Base-by-base conservation (phyloP, 1,139 yeast genomes). In the Magnusiomyces starmeri region DNA sequence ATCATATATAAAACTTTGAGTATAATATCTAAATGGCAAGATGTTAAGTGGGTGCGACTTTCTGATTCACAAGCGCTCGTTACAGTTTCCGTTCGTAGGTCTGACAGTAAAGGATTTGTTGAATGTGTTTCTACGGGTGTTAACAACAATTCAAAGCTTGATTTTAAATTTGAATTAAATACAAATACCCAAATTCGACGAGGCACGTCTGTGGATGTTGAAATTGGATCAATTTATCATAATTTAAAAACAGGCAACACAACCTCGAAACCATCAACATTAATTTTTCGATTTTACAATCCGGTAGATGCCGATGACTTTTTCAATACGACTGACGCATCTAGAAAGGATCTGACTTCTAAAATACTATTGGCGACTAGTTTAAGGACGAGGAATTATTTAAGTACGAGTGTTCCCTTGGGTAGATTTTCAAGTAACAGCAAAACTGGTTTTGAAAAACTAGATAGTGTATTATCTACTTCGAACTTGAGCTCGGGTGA, bases 141-240 rank as follows among this genome's bases (percentile, higher is more conserved):
- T 20, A 32, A 25, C 18, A n/a, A 16, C 9, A 34, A 34, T 34
- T 16, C 18, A n/a, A 41, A 16, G 16, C 18, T n/a, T 29, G 22
- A 51, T 22, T 37, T 57, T 18, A 40, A 53, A n/a, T 44, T 58
- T 9, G 29, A 51, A 3, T 26, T 58, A 7, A 54, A 35, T 14
- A 21, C 35, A 21, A 42, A 34, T 7, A 34, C 58, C 4, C 50
- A 27, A 18, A 41, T 59, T 20, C 46, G 59, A 20, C 56, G 60
- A 7, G 53, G 59, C 12, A 65, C 70, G 4, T 59, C 58, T 4
- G 59, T 63, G 37, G 70, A 66, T 51, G 59, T 66, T 21, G 68
- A 66, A 48, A 52, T 66, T 49, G 54, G 58, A 44, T 59, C 58
- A 41, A 57, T 59, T 2, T n/a, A 18, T 40, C 22, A 9, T 6